These are phyloP conservation scores for Mucor saturninus DNA, from an alignment of 371 early-diverging fungal species.

Conservation along the genomic window DNA sequence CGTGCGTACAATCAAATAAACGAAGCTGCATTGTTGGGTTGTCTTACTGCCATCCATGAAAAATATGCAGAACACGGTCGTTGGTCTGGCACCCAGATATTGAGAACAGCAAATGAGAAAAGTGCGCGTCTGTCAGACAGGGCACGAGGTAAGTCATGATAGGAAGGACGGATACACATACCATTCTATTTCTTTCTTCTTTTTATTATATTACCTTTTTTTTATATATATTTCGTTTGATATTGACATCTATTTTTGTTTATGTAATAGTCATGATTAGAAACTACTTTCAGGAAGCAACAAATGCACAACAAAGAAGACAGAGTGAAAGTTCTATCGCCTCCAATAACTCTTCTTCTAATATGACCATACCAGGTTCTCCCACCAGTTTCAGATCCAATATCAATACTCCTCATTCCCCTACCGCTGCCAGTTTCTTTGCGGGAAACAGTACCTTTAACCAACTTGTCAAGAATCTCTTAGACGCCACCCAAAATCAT, in stretches of 20 bases:
- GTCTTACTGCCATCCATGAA: slow-evolving; percentile 30
- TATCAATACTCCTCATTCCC: background rate
- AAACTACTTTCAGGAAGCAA: slow-evolving; percentile 19
- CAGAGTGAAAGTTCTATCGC: slow-evolving; percentile 10
- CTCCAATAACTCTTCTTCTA: slow-evolving; percentile 4
- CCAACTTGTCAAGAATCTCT: background rate
- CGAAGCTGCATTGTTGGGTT: slow-evolving; percentile 34
- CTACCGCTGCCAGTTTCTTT: background rate
- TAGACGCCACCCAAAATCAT: background rate
- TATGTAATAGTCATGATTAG: slow-evolving; percentile 3
- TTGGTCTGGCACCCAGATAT: slow-evolving; percentile 38
- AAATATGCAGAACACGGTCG: slow-evolving; percentile 29
- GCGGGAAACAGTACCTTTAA: background rate
- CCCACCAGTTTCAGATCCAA: background rate
- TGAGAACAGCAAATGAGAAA: slow-evolving; percentile 22
- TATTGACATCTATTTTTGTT: too few species aligned
- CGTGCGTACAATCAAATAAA: slow-evolving; percentile 36
- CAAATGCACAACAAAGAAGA: slow-evolving; percentile 8
- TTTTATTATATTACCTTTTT: background rate
- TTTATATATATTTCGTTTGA: too few species aligned
- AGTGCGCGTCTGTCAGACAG: slow-evolving; percentile 10
- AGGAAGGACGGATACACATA: background rate
- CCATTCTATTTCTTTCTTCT: background rate
- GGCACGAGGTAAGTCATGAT: slow-evolving; percentile 20
- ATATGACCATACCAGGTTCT: background rate